Evolutionary conservation across 2,329 filamentous ascomycete genomes (phyloP), one percentile per base, ranked within the genome.

Genomic region (Penicillium sp.): DNA sequence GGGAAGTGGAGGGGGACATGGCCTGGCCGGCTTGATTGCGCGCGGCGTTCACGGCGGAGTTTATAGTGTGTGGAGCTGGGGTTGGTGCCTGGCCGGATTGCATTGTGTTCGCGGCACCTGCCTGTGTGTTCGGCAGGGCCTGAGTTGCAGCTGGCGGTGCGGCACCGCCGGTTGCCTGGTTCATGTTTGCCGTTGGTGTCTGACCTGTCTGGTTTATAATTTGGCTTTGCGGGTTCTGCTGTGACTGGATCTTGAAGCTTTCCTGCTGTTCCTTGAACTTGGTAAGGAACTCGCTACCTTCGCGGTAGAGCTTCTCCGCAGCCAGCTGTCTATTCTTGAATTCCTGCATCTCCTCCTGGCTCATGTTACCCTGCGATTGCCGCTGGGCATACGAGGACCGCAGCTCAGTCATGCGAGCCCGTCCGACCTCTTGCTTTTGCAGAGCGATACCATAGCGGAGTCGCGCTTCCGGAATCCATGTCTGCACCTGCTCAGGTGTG

Each of bases 231-330:
- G 65, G 65, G 39, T 62, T 64, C 36, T 72, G 70, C 50, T 73
- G 70, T 4, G 59, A 54, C 54, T 74, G 70, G 6, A 65, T 60
- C 52, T 70, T 76, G 61, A 79, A 78, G 40, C 62, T 68, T 49
- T 79, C 75, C 58, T 80, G 77, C 56, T 80, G 77, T 40, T 78
- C 74, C 49, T 75, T 77, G 67, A 80, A 80, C 53, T 79, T 79
- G 38, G 67, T 71, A 56, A 80, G 62, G 55, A 79, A 79, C 11
- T 76, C 75, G 43, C 69, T 74, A n/a, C 75, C 75, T 57, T 79
- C 77, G 29, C 72, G 71, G 52, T 67, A 72, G 8, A 75, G 63
- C 53, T 74, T 76, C 50, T 77, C 72, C 5, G 74, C 72, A 34
- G 68, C 63, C 13, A 71, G 5, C 65, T 76, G 75, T n/a, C 73